Evolutionary conservation across 2,329 filamentous ascomycete genomes (phyloP).

Genomic region (Phialocephala sp.): DNA sequence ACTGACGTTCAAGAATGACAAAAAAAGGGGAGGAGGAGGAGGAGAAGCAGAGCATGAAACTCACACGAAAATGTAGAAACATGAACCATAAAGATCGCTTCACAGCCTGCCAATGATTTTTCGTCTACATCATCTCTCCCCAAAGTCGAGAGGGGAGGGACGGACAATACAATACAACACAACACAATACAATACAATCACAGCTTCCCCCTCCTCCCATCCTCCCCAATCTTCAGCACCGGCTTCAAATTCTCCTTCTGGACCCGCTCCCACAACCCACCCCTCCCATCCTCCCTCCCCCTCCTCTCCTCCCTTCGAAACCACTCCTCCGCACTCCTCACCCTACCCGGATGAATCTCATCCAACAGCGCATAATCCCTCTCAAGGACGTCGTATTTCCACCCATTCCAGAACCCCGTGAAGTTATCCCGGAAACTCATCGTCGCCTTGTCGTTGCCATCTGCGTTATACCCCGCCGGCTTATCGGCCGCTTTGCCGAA

Average conservation of each 20-base stretch:
- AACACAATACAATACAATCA: too few relatives aligned
- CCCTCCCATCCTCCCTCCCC: constrained; percentile 37
- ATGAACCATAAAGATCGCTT: too few relatives aligned
- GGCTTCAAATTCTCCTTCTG: constrained; percentile 35
- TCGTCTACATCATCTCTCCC: too few relatives aligned
- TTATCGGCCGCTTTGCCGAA: constrained; percentile 32
- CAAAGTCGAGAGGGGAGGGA: too few relatives aligned
- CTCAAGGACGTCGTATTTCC: constrained; percentile 48
- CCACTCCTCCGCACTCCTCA: constrained; percentile 55
- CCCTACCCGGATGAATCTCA: constrained; percentile 56
- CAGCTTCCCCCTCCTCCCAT: constrained; percentile 34
- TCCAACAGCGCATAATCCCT: constrained; percentile 57
- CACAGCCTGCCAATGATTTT: too few relatives aligned
- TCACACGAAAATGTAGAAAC: too few relatives aligned
- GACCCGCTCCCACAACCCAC: constrained; percentile 44
- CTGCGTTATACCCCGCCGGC: constrained; percentile 45
- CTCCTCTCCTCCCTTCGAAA: constrained; percentile 50
- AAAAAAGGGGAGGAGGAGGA: too few relatives aligned
- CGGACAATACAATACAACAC: too few relatives aligned
- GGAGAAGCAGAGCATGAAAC: too few relatives aligned
- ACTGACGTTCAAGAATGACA: too few relatives aligned
- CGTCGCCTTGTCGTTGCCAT: constrained; percentile 44
- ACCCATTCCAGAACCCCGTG: constrained; percentile 56
- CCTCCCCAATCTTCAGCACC: constrained; percentile 41
- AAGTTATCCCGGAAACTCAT: constrained; percentile 55